A percentile compares a stretch with the other conserved stretches of the same genome.
Evolutionary conservation across 2,329 filamentous ascomycete species (phyloP).

Genomic region (Ophioceras dolichostomum): DNA sequence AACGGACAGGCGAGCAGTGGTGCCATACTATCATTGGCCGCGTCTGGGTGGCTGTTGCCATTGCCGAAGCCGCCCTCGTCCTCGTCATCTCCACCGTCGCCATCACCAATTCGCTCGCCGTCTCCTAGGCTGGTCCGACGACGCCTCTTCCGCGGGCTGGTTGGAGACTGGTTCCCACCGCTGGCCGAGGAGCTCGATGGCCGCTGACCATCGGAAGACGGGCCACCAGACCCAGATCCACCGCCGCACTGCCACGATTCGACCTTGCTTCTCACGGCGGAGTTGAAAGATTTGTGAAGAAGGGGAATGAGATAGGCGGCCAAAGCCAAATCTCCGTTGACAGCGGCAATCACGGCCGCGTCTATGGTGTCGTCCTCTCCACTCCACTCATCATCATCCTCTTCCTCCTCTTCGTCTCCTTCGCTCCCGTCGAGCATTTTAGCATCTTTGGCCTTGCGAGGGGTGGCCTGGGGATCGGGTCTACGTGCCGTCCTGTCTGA

Average conservation of each 20-base stretch:
- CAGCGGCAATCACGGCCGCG: constrained; percentile 10
- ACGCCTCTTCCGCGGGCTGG: constrained; percentile 8
- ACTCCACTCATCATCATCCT: constrained; percentile 11
- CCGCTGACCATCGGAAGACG: not conserved
- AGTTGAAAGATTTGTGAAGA: constrained; percentile 10
- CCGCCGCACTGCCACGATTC: constrained; percentile 11
- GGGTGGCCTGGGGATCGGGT: too few species aligned
- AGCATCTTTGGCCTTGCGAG: not conserved
- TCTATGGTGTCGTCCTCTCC: constrained; percentile 12
- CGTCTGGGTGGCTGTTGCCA: constrained; percentile 1
- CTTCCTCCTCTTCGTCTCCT: constrained; percentile 8
- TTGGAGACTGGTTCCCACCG: constrained; percentile 3
- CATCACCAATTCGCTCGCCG: constrained; percentile 2
- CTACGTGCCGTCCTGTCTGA: too few species aligned
- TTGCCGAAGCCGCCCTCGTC: constrained; percentile 4
- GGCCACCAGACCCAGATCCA: not conserved
- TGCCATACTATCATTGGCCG: not conserved
- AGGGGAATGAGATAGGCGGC: constrained; percentile 13
- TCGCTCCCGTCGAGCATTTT: not conserved
- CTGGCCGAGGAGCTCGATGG: not conserved
- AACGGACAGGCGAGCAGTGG: constrained; percentile 13
- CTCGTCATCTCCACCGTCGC: constrained; percentile 7
- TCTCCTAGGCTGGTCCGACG: constrained; percentile 7
- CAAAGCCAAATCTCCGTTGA: constrained; percentile 11
- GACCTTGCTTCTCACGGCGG: constrained; percentile 10